A percentile compares a stretch with the other conserved stretches of the same genome.
Evolutionary conservation across 148 eudicot genomes (phyloP).

Genomic region (Spergularia bocconei): DNA sequence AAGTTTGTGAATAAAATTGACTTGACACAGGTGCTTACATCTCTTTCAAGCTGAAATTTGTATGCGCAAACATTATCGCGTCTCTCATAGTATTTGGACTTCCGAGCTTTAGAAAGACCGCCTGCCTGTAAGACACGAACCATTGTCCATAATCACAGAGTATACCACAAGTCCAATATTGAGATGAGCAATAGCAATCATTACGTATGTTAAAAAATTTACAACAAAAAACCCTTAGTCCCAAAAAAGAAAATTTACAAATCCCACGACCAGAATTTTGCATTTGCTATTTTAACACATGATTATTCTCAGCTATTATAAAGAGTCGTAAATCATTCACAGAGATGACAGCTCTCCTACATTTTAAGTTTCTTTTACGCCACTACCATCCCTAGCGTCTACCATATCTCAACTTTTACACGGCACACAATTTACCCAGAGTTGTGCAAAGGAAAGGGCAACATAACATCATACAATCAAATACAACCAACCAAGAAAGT

Average conservation of each 20-base stretch:
- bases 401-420: background rate
- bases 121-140: constrained; percentile 22
- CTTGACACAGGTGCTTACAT: constrained; percentile 27
- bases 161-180: background rate
- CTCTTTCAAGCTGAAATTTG: constrained; percentile 38
- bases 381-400: background rate
- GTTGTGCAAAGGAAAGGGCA: background rate
- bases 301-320: background rate
- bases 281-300: background rate
- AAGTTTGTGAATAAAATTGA: constrained; percentile 9
- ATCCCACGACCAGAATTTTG: background rate
- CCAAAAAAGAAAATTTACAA: background rate
- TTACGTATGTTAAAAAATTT: no score
- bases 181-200: background rate
- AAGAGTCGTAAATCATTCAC: background rate
- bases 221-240: no score
- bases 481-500: background rate
- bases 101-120: constrained; percentile 18
- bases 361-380: background rate
- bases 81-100: constrained; percentile 26
- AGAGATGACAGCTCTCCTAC: background rate
- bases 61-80: constrained; percentile 27
- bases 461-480: background rate
- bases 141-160: background rate
- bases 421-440: background rate